These are phyloP conservation scores for Phytophthora nicotianae DNA, from an alignment of 352 stramenopile genomes.

Conservation along the genomic window DNA sequence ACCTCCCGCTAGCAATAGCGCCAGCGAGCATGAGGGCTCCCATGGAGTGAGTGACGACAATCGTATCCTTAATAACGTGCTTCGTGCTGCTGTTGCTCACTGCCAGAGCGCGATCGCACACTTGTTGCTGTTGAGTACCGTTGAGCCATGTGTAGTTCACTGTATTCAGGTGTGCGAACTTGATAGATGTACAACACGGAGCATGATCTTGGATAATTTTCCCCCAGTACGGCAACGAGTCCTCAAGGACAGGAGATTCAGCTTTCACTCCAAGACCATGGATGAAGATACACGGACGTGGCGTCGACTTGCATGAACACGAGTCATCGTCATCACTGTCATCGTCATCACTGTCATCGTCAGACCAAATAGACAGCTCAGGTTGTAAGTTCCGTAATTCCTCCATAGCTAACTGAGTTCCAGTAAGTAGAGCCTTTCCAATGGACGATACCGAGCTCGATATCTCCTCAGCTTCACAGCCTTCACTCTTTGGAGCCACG, in stretches of 20 bases:
- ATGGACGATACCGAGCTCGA: constrained; percentile 7
- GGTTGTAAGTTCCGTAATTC: constrained; percentile 9
- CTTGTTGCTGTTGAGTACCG: constrained; percentile 25
- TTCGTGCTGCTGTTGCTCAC: constrained; percentile 23
- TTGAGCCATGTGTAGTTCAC: constrained; percentile 27
- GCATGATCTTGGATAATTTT: constrained; percentile 16
- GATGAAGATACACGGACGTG: constrained; percentile 29
- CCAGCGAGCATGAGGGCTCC: constrained; percentile 27
- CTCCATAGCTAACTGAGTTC: neutral
- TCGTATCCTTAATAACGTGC: constrained; percentile 18
- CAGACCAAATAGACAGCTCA: constrained; percentile 7
- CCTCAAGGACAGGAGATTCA: constrained; percentile 6
- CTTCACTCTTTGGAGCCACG: neutral
- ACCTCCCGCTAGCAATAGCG: constrained; percentile 25
- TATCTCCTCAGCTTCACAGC: constrained; percentile 3
- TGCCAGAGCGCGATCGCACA: constrained; percentile 15
- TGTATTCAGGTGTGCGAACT: constrained; percentile 27
- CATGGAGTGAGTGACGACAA: constrained; percentile 33
- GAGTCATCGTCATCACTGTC: constrained; percentile 1
- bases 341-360: no score
- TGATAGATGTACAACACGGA: constrained; percentile 25
- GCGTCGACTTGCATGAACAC: constrained; percentile 24
- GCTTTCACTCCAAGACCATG: constrained; percentile 23
- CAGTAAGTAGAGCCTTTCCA: constrained; percentile 13
- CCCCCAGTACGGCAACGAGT: constrained; percentile 28